phyloP scores from a whole-genome alignment of 352 stramenopile genomes.

The Pythium myriotylum region DNA sequence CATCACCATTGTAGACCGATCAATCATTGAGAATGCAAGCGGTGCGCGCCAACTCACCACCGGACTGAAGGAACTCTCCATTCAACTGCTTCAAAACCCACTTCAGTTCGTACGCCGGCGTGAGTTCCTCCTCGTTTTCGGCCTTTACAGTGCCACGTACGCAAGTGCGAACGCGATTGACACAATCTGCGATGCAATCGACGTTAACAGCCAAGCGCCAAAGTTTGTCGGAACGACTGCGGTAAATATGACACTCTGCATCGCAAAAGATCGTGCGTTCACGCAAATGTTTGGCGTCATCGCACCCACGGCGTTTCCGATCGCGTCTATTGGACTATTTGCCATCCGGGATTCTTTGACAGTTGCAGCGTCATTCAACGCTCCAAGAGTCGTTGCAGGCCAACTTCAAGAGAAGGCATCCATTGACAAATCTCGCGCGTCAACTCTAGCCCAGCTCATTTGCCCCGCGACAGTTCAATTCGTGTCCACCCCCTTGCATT shows the following conservation, averaged over 20 bases:
- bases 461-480: constrained; percentile 88
- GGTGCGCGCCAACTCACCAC: constrained; percentile 61
- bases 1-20: constrained; percentile 89
- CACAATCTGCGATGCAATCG: constrained; percentile 79
- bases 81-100: constrained; percentile 64
- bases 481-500: constrained; percentile 87
- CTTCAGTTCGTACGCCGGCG: constrained; percentile 83
- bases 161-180: constrained; percentile 85
- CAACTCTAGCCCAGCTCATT: constrained; percentile 74
- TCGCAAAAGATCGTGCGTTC: constrained; percentile 92
- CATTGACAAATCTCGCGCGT: constrained; percentile 54
- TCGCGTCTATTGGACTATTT: constrained; percentile 85
- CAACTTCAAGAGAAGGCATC: constrained; percentile 55
- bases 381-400: constrained; percentile 67
- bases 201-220: constrained; percentile 79
- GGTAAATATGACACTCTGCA: constrained; percentile 91
- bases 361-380: constrained; percentile 88
- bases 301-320: constrained; percentile 69
- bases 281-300: constrained; percentile 91
- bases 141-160: constrained; percentile 91
- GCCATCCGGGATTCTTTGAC: constrained; percentile 86
- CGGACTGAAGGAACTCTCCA: constrained; percentile 66
- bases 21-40: constrained; percentile 90
- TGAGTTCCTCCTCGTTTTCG: constrained; percentile 90
- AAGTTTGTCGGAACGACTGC: constrained; percentile 89